Base-by-base conservation (phyloP, 2,329 filamentous ascomycete species). In the Penicillium hesseltinei region DNA sequence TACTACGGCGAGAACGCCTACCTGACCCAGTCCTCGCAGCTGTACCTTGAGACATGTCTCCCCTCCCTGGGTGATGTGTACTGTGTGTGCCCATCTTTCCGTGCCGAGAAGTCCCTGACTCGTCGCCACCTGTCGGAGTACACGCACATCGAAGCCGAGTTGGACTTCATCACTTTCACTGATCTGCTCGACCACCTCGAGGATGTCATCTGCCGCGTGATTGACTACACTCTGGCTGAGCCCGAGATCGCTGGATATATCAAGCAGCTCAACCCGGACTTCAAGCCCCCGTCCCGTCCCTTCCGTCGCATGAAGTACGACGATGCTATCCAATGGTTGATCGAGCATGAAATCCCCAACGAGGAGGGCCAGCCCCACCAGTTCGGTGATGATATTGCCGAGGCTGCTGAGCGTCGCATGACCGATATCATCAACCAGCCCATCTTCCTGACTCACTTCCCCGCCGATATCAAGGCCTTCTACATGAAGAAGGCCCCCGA, bases 11-110 rank as follows among this genome's bases (percentile, higher is more conserved):
- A 97, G 77, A 84, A 88, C 66, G 90, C 94, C 58, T 99, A 92
- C 80, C 86, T 99, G 62, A 97, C 94, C 4, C 94, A 99, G 78
- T 97, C 92, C 4, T 96, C 91, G 35, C 94, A 99, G 78, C 86
- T 99, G 53, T 99, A 99, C 78, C 89, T 99, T 58, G 94, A 99
- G 82, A 99, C 94, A 33, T 91, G 88, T 64, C 81, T 99, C 33
- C 91, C 93, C 11, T 91, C 89, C 51, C 83, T 97, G 69, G 94
- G 94, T 66, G 91, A 97, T 73, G 92, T 97, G 52, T 99, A 95
- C 84, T 97, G 93, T 74, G 93, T 99, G 69, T 92, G 96, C 77
- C 96, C 96, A 76, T 97, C 93, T 2, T 99, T 99, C 88, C 92
- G 94, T 61, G 94, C 94, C 15, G 94, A 99, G 78, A 97, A 97